Evolutionary conservation across 208 protist genomes (phyloP), one percentile per base, ranked within the genome.

Genomic region (Polymyxa betae): DNA sequence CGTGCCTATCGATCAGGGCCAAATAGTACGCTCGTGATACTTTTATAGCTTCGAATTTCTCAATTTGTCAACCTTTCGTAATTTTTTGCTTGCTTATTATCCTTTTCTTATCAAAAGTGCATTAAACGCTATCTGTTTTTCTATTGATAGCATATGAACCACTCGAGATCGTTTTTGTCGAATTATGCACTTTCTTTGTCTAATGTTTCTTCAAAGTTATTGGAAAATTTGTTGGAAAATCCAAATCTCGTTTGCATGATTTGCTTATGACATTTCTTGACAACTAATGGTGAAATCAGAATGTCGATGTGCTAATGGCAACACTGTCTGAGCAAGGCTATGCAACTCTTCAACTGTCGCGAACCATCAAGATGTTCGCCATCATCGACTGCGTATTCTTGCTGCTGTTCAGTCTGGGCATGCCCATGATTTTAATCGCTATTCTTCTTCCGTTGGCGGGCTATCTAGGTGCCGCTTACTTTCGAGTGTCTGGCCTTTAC

Each of bases 361-460:
- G 72, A 20, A 40, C 72, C 72, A 43, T 82, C 12, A 35, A 43
- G n/a, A 82, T 82, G 35, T 82, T 82, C n/a, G 72, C 72, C 72
- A 35, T 82, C n/a, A 82, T 82, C 72, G 72, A 82, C 72, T 82
- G 72, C 72, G n/a, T 82, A 20, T 82, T 82, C n/a, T n/a, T 82
- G n/a, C 72, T 82, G n/a, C 16, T 82, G 35, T 82, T 82, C n/a
- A 16, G 16, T 35, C n/a, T 82, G 72, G 35, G 16, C 12, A 40
- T 82, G 16, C 72, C 72, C 5, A 40, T 40, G 5, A 20, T 82
- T 35, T 20, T 82, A 5, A 43, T 82, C 72, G 72, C 16, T 43
- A 35, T 82, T 5, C 16, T 43, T n/a, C 72, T 82, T 5, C 72
- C 72, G 16, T 20, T 82, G 5, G 72, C 72, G 5, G 72, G 72